Evolutionary conservation across 805 yeast genomes (phyloP).

Genomic region (Scheffersomyces amazonensis): DNA sequence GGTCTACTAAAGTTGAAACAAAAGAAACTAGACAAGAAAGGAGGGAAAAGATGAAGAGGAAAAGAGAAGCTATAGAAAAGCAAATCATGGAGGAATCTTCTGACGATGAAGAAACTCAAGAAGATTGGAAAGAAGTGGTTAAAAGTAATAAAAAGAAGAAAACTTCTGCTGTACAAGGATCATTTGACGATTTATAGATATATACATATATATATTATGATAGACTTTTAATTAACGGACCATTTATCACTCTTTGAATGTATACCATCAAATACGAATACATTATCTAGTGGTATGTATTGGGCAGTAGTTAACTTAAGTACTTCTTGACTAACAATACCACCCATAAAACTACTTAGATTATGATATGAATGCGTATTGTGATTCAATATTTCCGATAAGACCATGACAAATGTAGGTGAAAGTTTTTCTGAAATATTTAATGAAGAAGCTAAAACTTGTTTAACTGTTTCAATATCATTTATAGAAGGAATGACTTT

Average conservation of each 20-base stretch:
- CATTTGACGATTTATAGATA: conserved; percentile 51
- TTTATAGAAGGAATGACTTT: conserved; percentile 13
- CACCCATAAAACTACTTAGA: conserved; percentile 72
- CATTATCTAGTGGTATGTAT: conserved; percentile 73
- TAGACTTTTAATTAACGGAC: too few relatives aligned
- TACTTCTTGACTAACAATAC: conserved; percentile 81
- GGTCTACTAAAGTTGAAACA: conserved; percentile 71
- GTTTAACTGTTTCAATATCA: conserved; percentile 16
- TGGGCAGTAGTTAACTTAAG: conserved; percentile 75
- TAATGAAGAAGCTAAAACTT: conserved; percentile 14
- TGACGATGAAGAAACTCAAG: conserved; percentile 46
- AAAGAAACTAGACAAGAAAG: conserved; percentile 63
- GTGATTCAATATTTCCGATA: conserved; percentile 36
- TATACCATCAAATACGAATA: conserved; percentile 72
- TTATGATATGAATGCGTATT: conserved; percentile 51
- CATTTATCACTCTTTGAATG: conserved; percentile 45
- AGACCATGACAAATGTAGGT: conserved; percentile 26
- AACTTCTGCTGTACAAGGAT: conserved; percentile 45
- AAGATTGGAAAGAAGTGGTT: conserved; percentile 88
- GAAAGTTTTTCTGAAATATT: conserved; percentile 17
- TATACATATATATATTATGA: background rate
- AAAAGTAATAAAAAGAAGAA: conserved; percentile 62
- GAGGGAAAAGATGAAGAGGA: conserved; percentile 64
- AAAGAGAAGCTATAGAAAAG: conserved; percentile 65
- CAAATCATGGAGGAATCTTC: conserved; percentile 44